Conservation (phyloP, 176 grass and related monocot species). For the Aegilops speltoides region DNA sequence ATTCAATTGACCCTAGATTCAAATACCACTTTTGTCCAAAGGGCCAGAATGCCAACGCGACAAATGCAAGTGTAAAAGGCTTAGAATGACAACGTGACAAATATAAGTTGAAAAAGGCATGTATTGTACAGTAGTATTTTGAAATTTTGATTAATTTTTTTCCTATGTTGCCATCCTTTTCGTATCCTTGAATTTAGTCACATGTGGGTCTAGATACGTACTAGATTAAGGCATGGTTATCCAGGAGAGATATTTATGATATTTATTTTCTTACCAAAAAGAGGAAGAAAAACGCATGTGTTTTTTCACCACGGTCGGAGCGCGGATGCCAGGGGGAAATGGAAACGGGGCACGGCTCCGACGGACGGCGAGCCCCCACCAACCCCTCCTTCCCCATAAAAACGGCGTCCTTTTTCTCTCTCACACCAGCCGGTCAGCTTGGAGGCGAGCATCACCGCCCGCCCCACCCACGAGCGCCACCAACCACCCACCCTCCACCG, state of each 20-base stretch:
- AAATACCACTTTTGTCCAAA: no score
- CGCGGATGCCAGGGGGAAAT: no score
- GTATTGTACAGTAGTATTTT: no score
- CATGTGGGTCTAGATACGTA: background rate
- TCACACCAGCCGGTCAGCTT: background rate
- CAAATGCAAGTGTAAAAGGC: background rate
- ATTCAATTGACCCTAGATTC: no score
- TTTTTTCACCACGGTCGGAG: background rate
- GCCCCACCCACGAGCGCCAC: background rate
- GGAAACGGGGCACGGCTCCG: background rate
- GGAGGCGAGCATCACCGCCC: background rate
- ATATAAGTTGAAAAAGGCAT: no score
- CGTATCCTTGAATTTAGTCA: background rate
- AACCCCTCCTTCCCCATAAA: background rate
- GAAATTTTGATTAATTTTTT: no score
- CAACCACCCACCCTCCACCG: background rate
- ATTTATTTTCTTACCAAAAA: no score
- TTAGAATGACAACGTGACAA: no score
- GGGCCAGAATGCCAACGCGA: no score
- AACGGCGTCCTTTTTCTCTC: background rate
- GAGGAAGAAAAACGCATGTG: background rate
- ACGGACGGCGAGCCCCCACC: constrained; percentile 10
- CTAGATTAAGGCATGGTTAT: background rate
- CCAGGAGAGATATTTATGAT: no score
- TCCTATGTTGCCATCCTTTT: background rate